Evolutionary conservation across 805 yeast genomes (phyloP), one percentile per base, ranked within the genome.

Genomic region (Candida coquimbonensis): DNA sequence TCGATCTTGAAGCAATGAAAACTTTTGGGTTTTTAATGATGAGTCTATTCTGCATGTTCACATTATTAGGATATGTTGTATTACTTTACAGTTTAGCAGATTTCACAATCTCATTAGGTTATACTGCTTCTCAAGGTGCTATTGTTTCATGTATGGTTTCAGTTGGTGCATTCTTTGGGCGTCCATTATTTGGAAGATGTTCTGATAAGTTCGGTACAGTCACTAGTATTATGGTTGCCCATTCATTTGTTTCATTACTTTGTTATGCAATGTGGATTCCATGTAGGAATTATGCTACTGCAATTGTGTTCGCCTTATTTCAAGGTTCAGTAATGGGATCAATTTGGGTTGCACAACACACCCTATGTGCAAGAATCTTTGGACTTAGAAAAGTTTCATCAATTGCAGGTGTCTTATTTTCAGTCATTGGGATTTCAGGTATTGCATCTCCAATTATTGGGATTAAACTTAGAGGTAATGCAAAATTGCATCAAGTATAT

Each of bases 321-420:
- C 67, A 63, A 50, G 87, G 87, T 35, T 61, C 70, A 1, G 42
- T 75, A 31, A 80, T 80, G 83, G 86, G 86, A 3, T 67, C 78
- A 14, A 65, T 79, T 36, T 80, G 77, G 73, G 74, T 79, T 3
- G 8, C 70, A 74, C 12, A 53, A 70, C 53, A 73, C 77, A 7
- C 71, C 79, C 13, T 65, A 73, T 33, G 59, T 69, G 72, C 81
- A 1, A 59, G 77, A 42, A 64, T 78, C 27, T 74, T 73, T 16
- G 86, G 86, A 0, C 54, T 80, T 33, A 60, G 66, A 35, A 75
- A 74, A 53, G 60, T 78, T 68, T 48, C 74, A 75, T 17, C 66
- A 73, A 72, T 55, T 73, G 9, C 79, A 81, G 77, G 78, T 2
- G 59, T 77, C 27, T 71, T 68, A 17, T 47, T 34, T 27, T 31